A percentile compares a stretch with the other conserved stretches of the same genome.
Conservation (phyloP, 441 rosid genomes). For the Brassica hybrid region DNA sequence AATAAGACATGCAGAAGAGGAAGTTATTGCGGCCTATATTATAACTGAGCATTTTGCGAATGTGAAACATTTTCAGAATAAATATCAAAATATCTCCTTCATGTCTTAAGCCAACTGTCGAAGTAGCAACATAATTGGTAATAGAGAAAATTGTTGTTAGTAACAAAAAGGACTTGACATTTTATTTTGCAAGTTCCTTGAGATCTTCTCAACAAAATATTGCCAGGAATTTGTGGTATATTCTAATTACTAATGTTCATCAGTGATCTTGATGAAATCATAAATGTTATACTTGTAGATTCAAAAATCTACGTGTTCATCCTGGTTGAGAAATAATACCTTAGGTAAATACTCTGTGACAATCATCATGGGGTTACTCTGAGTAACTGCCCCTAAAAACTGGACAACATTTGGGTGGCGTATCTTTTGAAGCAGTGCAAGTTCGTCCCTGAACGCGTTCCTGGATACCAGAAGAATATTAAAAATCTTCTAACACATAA, state of each 20-base stretch:
- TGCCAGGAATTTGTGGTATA: no score
- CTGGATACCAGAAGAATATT: conserved; percentile 46
- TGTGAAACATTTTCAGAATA: neutral
- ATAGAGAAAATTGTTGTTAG: neutral
- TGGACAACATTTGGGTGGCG: conserved; percentile 90
- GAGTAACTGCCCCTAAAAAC: conserved; percentile 86
- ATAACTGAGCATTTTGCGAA: conserved; percentile 16
- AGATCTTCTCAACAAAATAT: neutral
- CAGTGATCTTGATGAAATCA: conserved; percentile 9
- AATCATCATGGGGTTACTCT: conserved; percentile 86
- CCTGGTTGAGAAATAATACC: conserved; percentile 47
- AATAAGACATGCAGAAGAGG: neutral
- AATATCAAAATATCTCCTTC: conserved; percentile 7
- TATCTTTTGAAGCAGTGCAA: conserved; percentile 76
- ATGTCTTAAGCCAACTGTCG: conserved; percentile 12
- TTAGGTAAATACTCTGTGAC: conserved; percentile 76
- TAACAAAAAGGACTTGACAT: conserved; percentile 6
- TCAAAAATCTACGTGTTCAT: no score
- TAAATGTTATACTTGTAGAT: conserved; percentile 5
- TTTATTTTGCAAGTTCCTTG: neutral
- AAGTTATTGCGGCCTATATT: neutral
- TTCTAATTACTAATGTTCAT: conserved; percentile 14
- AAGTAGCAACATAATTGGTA: conserved; percentile 2
- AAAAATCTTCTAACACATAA: conserved; percentile 3
- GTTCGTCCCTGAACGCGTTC: conserved; percentile 79